Conservation (phyloP, 495 filamentous ascomycete species). For the Margaritispora aquatica region DNA sequence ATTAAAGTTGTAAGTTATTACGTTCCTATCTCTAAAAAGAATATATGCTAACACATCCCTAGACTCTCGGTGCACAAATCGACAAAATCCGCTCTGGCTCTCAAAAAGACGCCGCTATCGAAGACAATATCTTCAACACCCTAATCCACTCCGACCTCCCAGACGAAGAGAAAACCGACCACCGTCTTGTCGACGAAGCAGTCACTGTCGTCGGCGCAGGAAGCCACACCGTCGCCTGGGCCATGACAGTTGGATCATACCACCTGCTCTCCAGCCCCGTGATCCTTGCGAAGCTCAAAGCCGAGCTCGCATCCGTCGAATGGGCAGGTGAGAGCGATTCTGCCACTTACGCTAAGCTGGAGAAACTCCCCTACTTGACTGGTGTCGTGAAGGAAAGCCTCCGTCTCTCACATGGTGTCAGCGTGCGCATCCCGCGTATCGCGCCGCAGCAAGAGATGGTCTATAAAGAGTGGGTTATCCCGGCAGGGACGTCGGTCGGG, state of each 20-base stretch:
- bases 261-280: conserved; percentile 25
- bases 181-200: conserved; percentile 26
- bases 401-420: conserved; percentile 37
- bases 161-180: conserved; percentile 21
- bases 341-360: conserved; percentile 9
- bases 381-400: conserved; percentile 38
- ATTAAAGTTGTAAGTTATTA: background rate
- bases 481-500: conserved; percentile 35
- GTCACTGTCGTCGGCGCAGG: conserved; percentile 26
- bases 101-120: background rate
- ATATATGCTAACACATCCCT: background rate
- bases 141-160: conserved; percentile 16
- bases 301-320: conserved; percentile 20
- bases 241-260: conserved; percentile 27
- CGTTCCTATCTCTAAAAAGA: background rate
- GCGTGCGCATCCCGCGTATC: conserved; percentile 27
- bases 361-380: conserved; percentile 40
- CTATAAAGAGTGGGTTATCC: conserved; percentile 26
- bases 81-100: background rate
- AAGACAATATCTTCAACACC: conserved; percentile 12
- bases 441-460: conserved; percentile 11
- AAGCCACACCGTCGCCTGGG: conserved; percentile 24
- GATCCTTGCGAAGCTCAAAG: conserved; percentile 24
- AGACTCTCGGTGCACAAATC: background rate
- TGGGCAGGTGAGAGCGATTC: conserved; percentile 5